A percentile compares a stretch with the other conserved stretches of the same genome.
Evolutionary conservation across 306 rosid species (phyloP).

Genomic region (Dalbergia cochinchinensis): DNA sequence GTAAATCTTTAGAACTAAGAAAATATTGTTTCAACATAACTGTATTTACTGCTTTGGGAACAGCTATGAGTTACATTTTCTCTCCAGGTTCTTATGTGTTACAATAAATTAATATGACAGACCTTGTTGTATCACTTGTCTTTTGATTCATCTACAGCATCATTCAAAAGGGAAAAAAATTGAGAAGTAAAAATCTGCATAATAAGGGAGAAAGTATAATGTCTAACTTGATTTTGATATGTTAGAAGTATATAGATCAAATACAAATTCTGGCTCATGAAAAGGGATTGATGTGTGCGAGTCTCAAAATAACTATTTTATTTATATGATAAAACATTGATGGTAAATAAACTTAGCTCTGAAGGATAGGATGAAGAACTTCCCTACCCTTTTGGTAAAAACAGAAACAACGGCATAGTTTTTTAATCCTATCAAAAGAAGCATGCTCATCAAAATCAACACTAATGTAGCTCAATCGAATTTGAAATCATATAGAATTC

Average conservation of each 20-base stretch:
- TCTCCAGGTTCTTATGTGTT: not conserved
- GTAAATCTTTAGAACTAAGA: constrained; percentile 55
- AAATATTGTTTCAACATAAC: constrained; percentile 45
- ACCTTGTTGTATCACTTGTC: not conserved
- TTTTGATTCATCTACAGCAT: not conserved
- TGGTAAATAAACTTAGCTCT: too few relatives aligned
- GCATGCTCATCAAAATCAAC: not conserved
- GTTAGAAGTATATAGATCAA: not conserved
- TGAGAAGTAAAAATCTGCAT: not conserved
- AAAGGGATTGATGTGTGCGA: not conserved
- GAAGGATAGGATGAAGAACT: too few relatives aligned
- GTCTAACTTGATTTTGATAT: not conserved
- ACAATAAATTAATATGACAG: not conserved
- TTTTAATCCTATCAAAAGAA: not conserved
- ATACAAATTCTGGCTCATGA: not conserved
- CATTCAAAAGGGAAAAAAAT: not conserved
- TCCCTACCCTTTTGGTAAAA: too few relatives aligned
- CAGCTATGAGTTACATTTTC: constrained; percentile 37
- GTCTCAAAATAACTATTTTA: not conserved
- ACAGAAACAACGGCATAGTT: not conserved
- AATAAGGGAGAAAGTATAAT: not conserved
- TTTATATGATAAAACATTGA: too few relatives aligned
- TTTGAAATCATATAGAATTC: not conserved
- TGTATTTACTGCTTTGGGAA: constrained; percentile 46
- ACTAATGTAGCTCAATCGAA: not conserved